Conservation (phyloP, 73 alveolate genomes). For the Paramecium bursaria region DNA sequence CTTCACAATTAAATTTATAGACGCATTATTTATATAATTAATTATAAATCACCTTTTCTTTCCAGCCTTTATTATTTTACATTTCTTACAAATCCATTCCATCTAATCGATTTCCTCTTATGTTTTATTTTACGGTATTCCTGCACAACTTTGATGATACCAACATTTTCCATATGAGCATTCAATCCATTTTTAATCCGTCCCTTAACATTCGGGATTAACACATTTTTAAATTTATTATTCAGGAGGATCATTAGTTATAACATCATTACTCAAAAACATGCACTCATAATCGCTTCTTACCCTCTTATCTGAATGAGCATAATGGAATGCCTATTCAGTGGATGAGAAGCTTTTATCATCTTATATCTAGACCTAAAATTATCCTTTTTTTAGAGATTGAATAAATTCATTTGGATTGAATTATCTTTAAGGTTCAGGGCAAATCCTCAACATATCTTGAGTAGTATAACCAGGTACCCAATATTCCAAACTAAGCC, state of each 20-base stretch:
- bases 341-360: slow-evolving; percentile 39
- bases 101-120: slow-evolving; percentile 52
- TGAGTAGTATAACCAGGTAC: slow-evolving; percentile 11
- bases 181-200: slow-evolving; percentile 55
- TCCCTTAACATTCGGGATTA: slow-evolving; percentile 39
- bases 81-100: slow-evolving; percentile 55
- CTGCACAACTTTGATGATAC: slow-evolving; percentile 63
- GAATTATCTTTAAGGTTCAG: not conserved
- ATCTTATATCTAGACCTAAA: not conserved
- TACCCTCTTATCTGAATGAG: slow-evolving; percentile 50
- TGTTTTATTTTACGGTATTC: slow-evolving; percentile 50
- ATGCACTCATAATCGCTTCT: slow-evolving; percentile 60
- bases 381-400: slow-evolving; percentile 17
- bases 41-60: slow-evolving; percentile 5
- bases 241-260: slow-evolving; percentile 13
- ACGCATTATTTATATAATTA: not conserved
- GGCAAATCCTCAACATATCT: not conserved
- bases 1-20: no score
- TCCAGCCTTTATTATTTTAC: slow-evolving; percentile 12
- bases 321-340: slow-evolving; percentile 24
- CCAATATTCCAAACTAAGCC: slow-evolving; percentile 30
- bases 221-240: slow-evolving; percentile 50
- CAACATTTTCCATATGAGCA: slow-evolving; percentile 30
- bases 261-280: slow-evolving; percentile 20
- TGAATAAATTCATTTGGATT: slow-evolving; percentile 15